These are phyloP conservation scores for Fusarium phyllophilum DNA, from an alignment of 2,329 filamentous ascomycete species.

Conservation along the genomic window DNA sequence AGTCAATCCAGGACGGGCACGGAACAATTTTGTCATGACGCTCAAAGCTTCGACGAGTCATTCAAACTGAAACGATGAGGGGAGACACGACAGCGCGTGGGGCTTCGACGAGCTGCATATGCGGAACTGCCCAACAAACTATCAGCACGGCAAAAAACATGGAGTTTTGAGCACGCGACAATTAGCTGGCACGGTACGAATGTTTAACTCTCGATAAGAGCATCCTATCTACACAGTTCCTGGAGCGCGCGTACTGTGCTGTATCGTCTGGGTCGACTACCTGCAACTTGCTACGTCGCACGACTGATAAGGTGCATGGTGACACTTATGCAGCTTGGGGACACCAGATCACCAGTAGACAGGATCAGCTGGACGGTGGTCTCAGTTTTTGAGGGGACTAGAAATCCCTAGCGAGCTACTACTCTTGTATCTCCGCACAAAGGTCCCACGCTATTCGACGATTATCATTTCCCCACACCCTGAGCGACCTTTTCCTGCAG, in stretches of 20 bases:
- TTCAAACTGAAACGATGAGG: conserved; percentile 20
- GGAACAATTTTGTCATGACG: conserved; percentile 93
- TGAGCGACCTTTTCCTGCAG: conserved; percentile 33
- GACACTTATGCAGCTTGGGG: conserved; percentile 35
- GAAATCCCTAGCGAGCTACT: conserved; percentile 41
- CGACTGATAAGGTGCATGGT: conserved; percentile 28
- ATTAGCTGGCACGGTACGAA: conserved; percentile 11
- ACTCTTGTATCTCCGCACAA: conserved; percentile 39
- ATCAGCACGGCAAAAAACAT: conserved; percentile 16
- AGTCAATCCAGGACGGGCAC: conserved; percentile 75
- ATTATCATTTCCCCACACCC: conserved; percentile 32
- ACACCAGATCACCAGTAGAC: conserved; percentile 34
- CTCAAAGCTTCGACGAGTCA: conserved; percentile 55
- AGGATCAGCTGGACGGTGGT: conserved; percentile 39
- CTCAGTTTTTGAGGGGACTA: conserved; percentile 39
- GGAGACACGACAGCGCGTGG: conserved; percentile 29
- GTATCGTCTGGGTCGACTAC: conserved; percentile 23
- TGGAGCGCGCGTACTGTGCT: conserved; percentile 17
- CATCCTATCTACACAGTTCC: conserved; percentile 21
- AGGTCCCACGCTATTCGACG: conserved; percentile 35
- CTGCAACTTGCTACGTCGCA: conserved; percentile 29
- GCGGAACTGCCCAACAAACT: conserved; percentile 41
- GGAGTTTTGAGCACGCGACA: conserved; percentile 13
- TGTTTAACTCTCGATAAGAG: conserved; percentile 10
- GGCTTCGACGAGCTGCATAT: conserved; percentile 37